phyloP scores from a whole-genome alignment of 306 rosid genomes.

The Phaseolus lunatus region DNA sequence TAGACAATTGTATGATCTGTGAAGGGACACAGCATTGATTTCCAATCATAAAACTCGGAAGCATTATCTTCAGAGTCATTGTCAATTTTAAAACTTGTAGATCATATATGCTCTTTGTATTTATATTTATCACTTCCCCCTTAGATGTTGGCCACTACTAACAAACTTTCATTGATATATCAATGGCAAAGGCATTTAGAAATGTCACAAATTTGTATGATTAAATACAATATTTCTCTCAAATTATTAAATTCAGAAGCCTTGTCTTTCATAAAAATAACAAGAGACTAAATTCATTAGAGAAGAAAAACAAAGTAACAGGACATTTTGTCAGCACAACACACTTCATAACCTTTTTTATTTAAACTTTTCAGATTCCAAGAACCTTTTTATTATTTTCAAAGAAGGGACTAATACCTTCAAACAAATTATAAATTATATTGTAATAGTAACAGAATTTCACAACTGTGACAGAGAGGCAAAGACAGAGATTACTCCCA shows the following conservation, averaged over 20 bases:
- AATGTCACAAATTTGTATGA: not conserved
- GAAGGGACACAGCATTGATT: not conserved
- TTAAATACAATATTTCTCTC: constrained; percentile 5
- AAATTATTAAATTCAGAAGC: constrained; percentile 26
- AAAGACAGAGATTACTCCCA: constrained; percentile 33
- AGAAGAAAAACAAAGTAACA: not conserved
- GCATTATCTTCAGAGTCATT: constrained; percentile 8
- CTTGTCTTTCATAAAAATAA: constrained; percentile 2
- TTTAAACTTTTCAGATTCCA: not conserved
- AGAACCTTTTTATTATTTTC: constrained; percentile 15
- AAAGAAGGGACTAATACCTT: constrained; percentile 16
- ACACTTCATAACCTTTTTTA: not conserved
- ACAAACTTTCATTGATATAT: not conserved
- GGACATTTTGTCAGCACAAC: constrained; percentile 18
- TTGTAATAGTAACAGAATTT: constrained; percentile 18
- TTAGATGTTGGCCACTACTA: not conserved
- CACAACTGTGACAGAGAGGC: constrained; percentile 7
- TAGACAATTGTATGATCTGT: not conserved
- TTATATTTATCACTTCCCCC: not conserved
- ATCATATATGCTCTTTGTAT: not conserved
- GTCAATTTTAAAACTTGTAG: constrained; percentile 1
- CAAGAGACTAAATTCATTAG: not conserved
- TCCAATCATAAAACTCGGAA: constrained; percentile 3
- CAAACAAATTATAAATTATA: constrained; percentile 30
- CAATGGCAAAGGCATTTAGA: not conserved